Evolutionary conservation across 1,284 basidiomycete genomes (phyloP).

Genomic region (Ustilago vetiveriae): DNA sequence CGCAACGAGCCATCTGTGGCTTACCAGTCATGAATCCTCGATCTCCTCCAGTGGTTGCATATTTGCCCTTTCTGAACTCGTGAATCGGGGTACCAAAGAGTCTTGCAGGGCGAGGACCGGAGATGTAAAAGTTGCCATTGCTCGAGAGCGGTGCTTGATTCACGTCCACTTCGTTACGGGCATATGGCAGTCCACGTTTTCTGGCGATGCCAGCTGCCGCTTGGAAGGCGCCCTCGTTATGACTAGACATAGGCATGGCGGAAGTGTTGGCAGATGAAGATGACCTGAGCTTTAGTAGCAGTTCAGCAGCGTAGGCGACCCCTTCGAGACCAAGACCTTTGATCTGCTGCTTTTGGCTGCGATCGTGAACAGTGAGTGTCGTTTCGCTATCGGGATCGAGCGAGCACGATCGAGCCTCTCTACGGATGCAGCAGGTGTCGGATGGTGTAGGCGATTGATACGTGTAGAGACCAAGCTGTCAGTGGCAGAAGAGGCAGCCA

Average conservation of each 20-base stretch:
- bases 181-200: conserved; percentile 30
- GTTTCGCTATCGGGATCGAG: neutral
- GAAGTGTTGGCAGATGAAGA: too few species aligned
- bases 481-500: too few species aligned
- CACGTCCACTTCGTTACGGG: conserved; percentile 7
- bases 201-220: conserved; percentile 6
- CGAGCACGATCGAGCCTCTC: neutral
- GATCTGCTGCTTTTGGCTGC: too few species aligned
- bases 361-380: too few species aligned
- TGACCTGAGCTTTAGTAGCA: conserved; percentile 27
- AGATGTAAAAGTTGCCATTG: conserved; percentile 25
- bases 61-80: conserved; percentile 38
- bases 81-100: conserved; percentile 31
- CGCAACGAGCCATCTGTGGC: too few species aligned
- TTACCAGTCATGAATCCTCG: conserved; percentile 45
- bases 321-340: conserved; percentile 20
- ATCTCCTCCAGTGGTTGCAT: conserved; percentile 42
- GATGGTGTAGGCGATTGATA: neutral
- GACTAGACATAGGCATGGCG: conserved; percentile 1
- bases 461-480: neutral
- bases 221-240: neutral
- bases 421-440: neutral
- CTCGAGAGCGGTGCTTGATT: neutral
- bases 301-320: conserved; percentile 31
- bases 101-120: conserved; percentile 24